Conservation (phyloP, 2,329 filamentous ascomycete genomes). For the Aspergillus glaucus region DNA sequence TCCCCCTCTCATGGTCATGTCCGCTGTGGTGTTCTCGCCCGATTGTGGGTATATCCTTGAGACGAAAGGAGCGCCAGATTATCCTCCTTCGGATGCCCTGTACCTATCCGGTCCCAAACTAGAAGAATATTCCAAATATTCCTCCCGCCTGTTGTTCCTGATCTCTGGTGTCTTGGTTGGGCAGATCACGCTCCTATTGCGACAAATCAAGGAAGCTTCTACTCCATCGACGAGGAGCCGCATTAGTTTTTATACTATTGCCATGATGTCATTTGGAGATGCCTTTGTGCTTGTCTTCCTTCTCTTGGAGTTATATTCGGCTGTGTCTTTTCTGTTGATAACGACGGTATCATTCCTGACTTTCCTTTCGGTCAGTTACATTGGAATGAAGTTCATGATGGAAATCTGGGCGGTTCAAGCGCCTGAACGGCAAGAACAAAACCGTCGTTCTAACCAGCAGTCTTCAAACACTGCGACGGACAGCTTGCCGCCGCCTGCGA, state of each 20-base stretch:
- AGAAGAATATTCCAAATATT: conserved; percentile 49
- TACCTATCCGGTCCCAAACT: conserved; percentile 54
- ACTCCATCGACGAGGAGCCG: conserved; percentile 60
- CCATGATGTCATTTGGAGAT: conserved; percentile 56
- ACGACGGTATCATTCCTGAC: conserved; percentile 53
- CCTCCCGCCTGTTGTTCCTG: conserved; percentile 48
- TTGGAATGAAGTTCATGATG: conserved; percentile 60
- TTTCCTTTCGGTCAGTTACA: conserved; percentile 55
- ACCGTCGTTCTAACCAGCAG: conserved; percentile 19
- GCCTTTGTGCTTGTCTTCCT: conserved; percentile 53
- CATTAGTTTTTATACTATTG: conserved; percentile 59
- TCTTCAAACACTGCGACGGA: conserved; percentile 26
- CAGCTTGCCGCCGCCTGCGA: conserved; percentile 47
- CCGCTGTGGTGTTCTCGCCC: conserved; percentile 57
- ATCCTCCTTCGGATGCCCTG: conserved; percentile 43
- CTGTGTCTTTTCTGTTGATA: conserved; percentile 50
- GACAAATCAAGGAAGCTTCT: conserved; percentile 59
- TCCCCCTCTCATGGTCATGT: conserved; percentile 51
- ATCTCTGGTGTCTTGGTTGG: conserved; percentile 45
- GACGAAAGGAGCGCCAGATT: conserved; percentile 53
- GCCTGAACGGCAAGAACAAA: conserved; percentile 33
- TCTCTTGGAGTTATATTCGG: conserved; percentile 50
- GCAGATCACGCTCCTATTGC: conserved; percentile 52
- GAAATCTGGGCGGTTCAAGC: conserved; percentile 61
- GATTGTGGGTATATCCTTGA: conserved; percentile 62